Percentiles rank a stretch among this genome's conserved stretches.
phyloP scores from a whole-genome alignment of 2,329 filamentous ascomycete species.

The Gaeumannomyces tritici region DNA sequence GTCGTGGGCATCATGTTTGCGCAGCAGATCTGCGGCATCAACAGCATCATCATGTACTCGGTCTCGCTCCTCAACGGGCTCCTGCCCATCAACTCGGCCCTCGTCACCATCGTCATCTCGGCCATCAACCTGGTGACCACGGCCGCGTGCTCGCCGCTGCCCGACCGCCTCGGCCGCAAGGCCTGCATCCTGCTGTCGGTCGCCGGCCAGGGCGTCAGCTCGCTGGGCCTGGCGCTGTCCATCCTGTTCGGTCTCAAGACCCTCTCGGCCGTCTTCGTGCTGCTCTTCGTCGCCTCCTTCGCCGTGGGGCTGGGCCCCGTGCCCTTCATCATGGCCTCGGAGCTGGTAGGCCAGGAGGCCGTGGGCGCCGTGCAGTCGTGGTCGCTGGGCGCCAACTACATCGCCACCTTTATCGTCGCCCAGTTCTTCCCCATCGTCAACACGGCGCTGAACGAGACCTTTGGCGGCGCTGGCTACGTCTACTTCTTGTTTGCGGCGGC shows the following conservation, averaged over 20 bases:
- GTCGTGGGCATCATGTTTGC: conserved; percentile 86
- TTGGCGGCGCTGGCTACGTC: conserved; percentile 67
- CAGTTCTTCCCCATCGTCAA: conserved; percentile 92
- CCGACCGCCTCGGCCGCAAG: conserved; percentile 83
- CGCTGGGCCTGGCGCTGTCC: conserved; percentile 68
- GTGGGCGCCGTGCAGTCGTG: conserved; percentile 88
- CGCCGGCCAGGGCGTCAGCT: conserved; percentile 71
- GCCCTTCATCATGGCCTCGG: conserved; percentile 86
- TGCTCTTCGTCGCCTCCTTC: conserved; percentile 83
- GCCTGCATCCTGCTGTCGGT: conserved; percentile 75
- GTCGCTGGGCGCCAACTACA: conserved; percentile 78
- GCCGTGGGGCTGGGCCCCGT: conserved; percentile 87
- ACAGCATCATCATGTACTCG: conserved; percentile 98
- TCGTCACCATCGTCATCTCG: conserved; percentile 83
- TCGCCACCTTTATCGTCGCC: conserved; percentile 83
- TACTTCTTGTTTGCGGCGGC: conserved; percentile 86
- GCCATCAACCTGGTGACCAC: conserved; percentile 80
- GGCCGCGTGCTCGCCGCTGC: conserved; percentile 68
- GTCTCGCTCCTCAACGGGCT: conserved; percentile 78
- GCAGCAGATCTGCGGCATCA: conserved; percentile 89
- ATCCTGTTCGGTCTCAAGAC: conserved; percentile 65
- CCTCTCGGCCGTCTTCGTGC: conserved; percentile 70
- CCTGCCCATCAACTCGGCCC: conserved; percentile 68
- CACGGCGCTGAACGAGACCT: conserved; percentile 50
- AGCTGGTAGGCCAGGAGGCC: conserved; percentile 82